Base-by-base conservation (phyloP, 495 filamentous ascomycete species). In the Penicillium maclennaniae region DNA sequence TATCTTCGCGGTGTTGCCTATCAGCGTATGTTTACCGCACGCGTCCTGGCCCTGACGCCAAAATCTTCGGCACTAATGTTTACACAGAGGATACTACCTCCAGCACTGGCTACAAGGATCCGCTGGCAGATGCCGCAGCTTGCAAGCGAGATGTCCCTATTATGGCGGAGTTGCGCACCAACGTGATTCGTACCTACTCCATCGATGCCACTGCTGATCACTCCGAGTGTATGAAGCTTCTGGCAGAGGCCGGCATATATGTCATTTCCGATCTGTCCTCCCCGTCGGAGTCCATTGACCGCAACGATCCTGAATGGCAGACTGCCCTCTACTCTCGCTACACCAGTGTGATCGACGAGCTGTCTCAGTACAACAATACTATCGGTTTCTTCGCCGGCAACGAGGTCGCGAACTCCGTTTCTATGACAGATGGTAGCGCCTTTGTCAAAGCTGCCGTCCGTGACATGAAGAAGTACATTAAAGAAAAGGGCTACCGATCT, bases 351-450 rank as follows among this genome's bases (percentile, higher is more conserved):
- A 76, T 98, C 39, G 91, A 98, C 63, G 79, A 81, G 42, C 71
- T 98, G 49, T 72, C 79, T 42, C 73, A 85, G 54, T 97, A 95
- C 72, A 82, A 76, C 69, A 98, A 98, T 69, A 82, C 85, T 40
- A 80, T 98, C 45, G 93, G 93, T 54, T 98, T 97, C 82, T 97
- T 97, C 69, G 88, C 92, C 23, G 93, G 93, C 46, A 97, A 98
- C 68, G 93, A 98, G 70, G 92, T 97, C 51, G 88, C 89, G 59
- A 97, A 97, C 77, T 79, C 82, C 53, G 70, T 78, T 37, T 85
- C 78, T 65, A 96, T 92, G 70, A 97, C 92, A 23, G 76, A 76
- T 55, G 91, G 92, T 34, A 90, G 86, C 46, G 89, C 92, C 45
- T 97, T 87, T 63, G 92, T 96, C 65, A 97, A 97, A 80, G 93